Evolutionary conservation across 169 alveolate species (phyloP).

Genomic region (Ichthyophthirius multifiliis): DNA sequence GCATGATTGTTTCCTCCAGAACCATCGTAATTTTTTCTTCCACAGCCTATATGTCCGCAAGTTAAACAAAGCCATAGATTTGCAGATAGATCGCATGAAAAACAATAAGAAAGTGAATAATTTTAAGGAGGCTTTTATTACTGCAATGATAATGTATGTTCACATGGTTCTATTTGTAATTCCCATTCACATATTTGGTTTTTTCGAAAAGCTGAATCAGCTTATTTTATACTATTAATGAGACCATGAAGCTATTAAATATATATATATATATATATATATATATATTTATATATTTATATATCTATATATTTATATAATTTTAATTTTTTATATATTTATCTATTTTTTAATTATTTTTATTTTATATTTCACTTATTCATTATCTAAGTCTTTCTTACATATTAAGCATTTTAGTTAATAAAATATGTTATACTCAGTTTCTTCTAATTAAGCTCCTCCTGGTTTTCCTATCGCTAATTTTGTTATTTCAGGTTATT

Average conservation of each 20-base stretch:
- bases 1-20: constrained; percentile 89
- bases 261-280: neutral
- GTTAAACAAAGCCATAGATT: constrained; percentile 87
- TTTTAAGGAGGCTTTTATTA: constrained; percentile 27
- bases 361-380: neutral
- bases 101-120: constrained; percentile 72
- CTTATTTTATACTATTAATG: constrained; percentile 51
- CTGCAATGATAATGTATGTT: constrained; percentile 74
- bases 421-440: constrained; percentile 59
- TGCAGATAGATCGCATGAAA: constrained; percentile 71
- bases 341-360: neutral
- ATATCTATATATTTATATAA: neutral
- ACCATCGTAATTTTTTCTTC: constrained; percentile 81
- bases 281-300: neutral
- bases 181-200: constrained; percentile 83
- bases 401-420: constrained; percentile 62
- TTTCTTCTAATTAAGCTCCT: constrained; percentile 58
- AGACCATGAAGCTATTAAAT: constrained; percentile 47
- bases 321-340: no score
- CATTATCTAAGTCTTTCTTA: constrained; percentile 26
- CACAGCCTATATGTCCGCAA: constrained; percentile 89
- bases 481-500: constrained; percentile 58
- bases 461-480: constrained; percentile 83
- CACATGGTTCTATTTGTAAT: constrained; percentile 71
- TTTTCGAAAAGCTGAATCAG: constrained; percentile 71